Evolutionary conservation across 2,329 filamentous ascomycete genomes (phyloP), one percentile per base, ranked within the genome.

Genomic region (Phaeophleospora eucalypticola): DNA sequence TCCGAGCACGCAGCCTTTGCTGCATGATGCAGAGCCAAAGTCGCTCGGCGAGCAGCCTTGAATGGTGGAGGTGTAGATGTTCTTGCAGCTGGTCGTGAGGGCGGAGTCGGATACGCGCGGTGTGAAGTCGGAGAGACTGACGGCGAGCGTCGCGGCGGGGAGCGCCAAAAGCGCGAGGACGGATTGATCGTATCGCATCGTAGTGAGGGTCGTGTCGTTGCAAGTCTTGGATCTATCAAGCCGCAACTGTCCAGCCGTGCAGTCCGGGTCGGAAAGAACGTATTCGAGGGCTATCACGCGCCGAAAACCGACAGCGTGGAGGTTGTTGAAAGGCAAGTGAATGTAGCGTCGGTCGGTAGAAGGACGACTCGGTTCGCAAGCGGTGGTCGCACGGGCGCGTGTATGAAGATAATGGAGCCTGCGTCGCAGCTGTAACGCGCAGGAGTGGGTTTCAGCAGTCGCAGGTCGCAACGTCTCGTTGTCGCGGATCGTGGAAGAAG

Each of bases 81-180:
- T 51, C 35, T 67, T 45, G 54, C 73, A 76, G 17, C 54, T 43
- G 12, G 56, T 33, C 3, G 70, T 66, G 4, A 75, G 66, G 47
- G 66, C 62, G 4, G 65, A 58, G 46, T 67, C 62, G 4, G 65
- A 58, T 53, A 70, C 63, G 32, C 65, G 64, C 16, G 71, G 71
- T 1, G 64, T 65, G 57, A 76, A 75, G 58, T 71, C 69, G 20
- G 66, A 59, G 32, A 76, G 70, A 17, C 67, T 66, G 34, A 73
- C 68, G n/a, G 70, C 60, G 36, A 59, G 46, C 15, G 58, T 48
- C 10, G 58, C 41, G 8, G 49, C 43, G 3, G 62, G 57, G 10
- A 65, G 56, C 47, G 61, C 56, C 9, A 63, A 21, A 43, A 16
- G 12, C 19, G 21, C 33, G 16, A 37, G 39, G 18, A 34, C 24